Evolutionary conservation across 495 filamentous ascomycete genomes (phyloP).

Genomic region (Podospora pseudopauciseta): DNA sequence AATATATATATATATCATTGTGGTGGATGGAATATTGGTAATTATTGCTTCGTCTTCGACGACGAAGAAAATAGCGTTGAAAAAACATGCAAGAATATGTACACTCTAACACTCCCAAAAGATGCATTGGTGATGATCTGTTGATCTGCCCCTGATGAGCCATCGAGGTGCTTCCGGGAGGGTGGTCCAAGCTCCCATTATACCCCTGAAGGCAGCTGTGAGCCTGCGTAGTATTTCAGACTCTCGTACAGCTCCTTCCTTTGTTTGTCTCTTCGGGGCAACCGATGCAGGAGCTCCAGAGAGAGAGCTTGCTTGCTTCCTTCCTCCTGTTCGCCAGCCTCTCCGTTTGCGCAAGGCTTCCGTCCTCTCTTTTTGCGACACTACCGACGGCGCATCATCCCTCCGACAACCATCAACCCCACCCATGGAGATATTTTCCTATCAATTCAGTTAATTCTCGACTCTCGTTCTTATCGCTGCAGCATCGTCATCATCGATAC

Average conservation of each 20-base stretch:
- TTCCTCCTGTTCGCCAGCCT: neutral
- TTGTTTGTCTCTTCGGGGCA: neutral
- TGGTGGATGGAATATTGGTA: too few species aligned
- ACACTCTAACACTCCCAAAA: neutral
- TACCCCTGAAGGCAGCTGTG: neutral
- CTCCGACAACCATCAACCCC: slow-evolving; percentile 4
- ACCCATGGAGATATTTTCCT: neutral
- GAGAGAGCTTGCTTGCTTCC: too few species aligned
- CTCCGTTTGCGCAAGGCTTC: neutral
- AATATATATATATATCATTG: neutral
- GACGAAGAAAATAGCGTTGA: too few species aligned
- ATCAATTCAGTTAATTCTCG: neutral
- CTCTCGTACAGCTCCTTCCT: neutral
- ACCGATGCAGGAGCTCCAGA: slow-evolving; percentile 1
- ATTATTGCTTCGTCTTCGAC: too few species aligned
- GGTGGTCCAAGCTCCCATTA: slow-evolving; percentile 3
- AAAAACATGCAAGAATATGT: too few species aligned
- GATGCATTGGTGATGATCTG: neutral
- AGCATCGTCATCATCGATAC: neutral
- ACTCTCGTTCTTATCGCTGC: neutral
- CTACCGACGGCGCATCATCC: neutral
- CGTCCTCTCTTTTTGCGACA: neutral
- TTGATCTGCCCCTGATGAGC: slow-evolving; percentile 3
- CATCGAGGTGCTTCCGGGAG: neutral
- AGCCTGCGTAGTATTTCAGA: neutral